Percentiles rank a stretch among this genome's conserved stretches.
These are phyloP conservation scores for Chalaropsis thielavioides DNA, from an alignment of 2,329 filamentous ascomycete genomes.

Conservation along the genomic window DNA sequence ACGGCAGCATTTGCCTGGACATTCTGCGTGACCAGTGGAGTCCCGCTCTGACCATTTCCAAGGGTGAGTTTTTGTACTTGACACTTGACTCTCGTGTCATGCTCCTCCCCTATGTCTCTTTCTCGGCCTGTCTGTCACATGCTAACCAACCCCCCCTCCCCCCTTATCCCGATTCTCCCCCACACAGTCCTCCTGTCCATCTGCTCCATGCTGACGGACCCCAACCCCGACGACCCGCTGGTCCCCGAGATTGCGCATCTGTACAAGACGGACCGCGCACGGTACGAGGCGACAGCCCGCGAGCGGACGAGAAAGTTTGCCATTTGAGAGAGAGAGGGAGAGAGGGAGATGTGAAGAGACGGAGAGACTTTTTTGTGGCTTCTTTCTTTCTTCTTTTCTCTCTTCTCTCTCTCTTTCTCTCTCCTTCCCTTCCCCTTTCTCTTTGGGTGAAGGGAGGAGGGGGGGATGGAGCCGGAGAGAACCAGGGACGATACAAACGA, in stretches of 20 bases:
- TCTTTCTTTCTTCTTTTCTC: neutral
- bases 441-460: neutral
- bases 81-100: too few species aligned
- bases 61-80: constrained; percentile 47
- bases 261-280: constrained; percentile 95
- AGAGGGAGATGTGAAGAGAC: neutral
- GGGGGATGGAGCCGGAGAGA: neutral
- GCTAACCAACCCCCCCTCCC: constrained; percentile 16
- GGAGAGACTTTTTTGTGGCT: neutral
- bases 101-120: neutral
- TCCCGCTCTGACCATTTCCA: constrained; percentile 93
- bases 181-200: constrained; percentile 95
- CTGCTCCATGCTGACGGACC: constrained; percentile 99
- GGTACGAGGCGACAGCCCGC: constrained; percentile 90
- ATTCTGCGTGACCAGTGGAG: constrained; percentile 99
- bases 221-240: constrained; percentile 96
- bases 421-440: neutral
- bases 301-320: constrained; percentile 99
- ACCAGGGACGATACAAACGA: neutral
- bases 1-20: constrained; percentile 97
- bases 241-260: constrained; percentile 98
- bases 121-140: neutral
- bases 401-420: neutral
- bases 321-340: constrained; percentile 42
- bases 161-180: too few species aligned